A percentile compares a stretch with the other conserved stretches of the same genome.
phyloP scores from a whole-genome alignment of 148 eudicot species.

The Silene uniflora region DNA sequence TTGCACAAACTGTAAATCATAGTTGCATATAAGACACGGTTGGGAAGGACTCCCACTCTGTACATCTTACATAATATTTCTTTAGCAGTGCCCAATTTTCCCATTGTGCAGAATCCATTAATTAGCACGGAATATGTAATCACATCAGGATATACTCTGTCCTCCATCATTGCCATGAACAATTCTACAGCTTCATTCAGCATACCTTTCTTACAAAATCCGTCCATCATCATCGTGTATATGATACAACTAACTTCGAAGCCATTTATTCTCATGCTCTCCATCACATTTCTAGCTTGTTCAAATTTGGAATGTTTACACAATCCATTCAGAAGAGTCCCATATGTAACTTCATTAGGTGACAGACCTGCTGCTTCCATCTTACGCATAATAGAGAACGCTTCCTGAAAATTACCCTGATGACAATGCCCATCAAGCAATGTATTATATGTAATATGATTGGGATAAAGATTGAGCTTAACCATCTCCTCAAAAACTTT shows the following conservation, averaged over 20 bases:
- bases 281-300: constrained; percentile 51
- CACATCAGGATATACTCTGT: constrained; percentile 49
- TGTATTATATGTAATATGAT: constrained; percentile 57
- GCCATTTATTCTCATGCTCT: constrained; percentile 47
- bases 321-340: constrained; percentile 63
- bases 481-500: constrained; percentile 67
- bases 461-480: constrained; percentile 43
- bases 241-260: constrained; percentile 28
- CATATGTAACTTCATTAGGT: constrained; percentile 70
- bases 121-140: constrained; percentile 72
- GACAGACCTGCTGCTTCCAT: constrained; percentile 56
- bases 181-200: constrained; percentile 49
- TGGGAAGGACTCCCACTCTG: constrained; percentile 43
- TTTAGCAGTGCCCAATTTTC: constrained; percentile 43
- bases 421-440: constrained; percentile 69
- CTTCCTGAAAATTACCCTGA: constrained; percentile 55
- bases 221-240: constrained; percentile 74
- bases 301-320: constrained; percentile 60
- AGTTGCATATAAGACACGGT: constrained; percentile 50
- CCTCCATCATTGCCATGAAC: constrained; percentile 47
- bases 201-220: constrained; percentile 51
- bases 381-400: constrained; percentile 41
- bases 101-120: constrained; percentile 61
- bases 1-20: constrained; percentile 56
- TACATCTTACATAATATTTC: constrained; percentile 71